Conservation (phyloP, 345 rosid species). For the Ceriops zippeliana region DNA sequence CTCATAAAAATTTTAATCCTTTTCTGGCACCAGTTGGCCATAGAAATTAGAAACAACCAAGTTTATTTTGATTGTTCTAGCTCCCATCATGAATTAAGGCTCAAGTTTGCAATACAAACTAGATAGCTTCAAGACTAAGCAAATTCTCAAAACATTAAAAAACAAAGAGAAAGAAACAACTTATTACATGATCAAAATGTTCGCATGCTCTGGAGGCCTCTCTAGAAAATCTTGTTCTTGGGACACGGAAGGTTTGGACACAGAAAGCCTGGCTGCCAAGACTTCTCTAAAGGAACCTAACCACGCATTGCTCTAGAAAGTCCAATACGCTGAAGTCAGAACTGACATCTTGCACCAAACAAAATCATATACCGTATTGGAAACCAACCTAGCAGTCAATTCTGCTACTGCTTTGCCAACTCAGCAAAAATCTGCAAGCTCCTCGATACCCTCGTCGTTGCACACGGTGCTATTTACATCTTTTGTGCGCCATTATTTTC, state of each 20-base stretch:
- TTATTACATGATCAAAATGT: conserved; percentile 1
- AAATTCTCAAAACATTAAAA: conserved; percentile 1
- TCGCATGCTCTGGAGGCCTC: conserved; percentile 69
- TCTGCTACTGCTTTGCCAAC: conserved; percentile 95
- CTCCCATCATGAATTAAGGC: background rate
- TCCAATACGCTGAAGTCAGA: conserved; percentile 8
- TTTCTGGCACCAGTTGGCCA: background rate
- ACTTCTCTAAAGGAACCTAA: conserved; percentile 92
- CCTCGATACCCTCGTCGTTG: conserved; percentile 91
- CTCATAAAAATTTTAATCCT: background rate
- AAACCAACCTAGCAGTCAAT: conserved; percentile 83
- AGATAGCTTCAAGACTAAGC: background rate
- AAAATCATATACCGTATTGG: background rate
- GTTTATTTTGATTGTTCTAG: too few relatives aligned
- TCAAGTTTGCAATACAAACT: background rate
- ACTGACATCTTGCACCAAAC: background rate
- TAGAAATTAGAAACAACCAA: background rate
- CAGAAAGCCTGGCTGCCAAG: conserved; percentile 75
- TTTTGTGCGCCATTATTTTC: too few relatives aligned
- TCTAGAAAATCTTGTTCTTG: conserved; percentile 74
- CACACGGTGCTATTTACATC: conserved; percentile 99
- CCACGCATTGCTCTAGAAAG: conserved; percentile 87
- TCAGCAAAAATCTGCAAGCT: conserved; percentile 96
- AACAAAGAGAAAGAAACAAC: background rate
- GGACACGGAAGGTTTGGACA: conserved; percentile 74